Evolutionary conservation across 2,329 filamentous ascomycete species (phyloP), one percentile per base, ranked within the genome.

Genomic region (Dactylella cylindrospora): DNA sequence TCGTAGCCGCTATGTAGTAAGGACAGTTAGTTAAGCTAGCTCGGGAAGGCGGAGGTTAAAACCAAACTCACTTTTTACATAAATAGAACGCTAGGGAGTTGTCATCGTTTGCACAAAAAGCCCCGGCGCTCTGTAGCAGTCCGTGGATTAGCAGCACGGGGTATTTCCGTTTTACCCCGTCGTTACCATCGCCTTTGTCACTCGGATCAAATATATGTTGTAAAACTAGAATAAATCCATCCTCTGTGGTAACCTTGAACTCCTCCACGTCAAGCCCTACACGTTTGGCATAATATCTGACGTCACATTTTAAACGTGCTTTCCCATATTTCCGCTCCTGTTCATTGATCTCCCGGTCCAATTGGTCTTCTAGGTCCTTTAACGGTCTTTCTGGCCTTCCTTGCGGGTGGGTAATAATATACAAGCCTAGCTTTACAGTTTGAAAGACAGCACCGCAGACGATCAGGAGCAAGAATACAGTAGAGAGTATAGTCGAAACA

Each of bases 51-150:
- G 10, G 20, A 17, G 13, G 17, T 29, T 36, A n/a, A 25, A 22
- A 31, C 20, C 36, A 12, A 25, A n/a, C 65, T 52, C 53, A 70
- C 69, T 65, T 84, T 73, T 95, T 95, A 73, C 87, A 90, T 5
- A 97, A 82, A 75, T 85, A 95, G 73, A 96, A 96, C 0, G 91
- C 90, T 5, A 96, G 78, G 20, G 86, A 91, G 67, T 89, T 83
- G 65, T 95, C 90, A 69, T 95, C 90, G 70, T 91, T 95, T 66
- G 84, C 84, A 72, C 90, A 95, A 71, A 89, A 96, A 0, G 90
- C 87, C 3, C 91, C 90, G 0, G 88, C 82, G 47, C 85, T 90
- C 74, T 97, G 91, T 5, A 97, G 76, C 2, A 96, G 78, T 0
- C 91, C 91, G 67, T 95, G 91, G 57, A 97, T 85, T 68, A 97